Conservation (phyloP, 169 alveolate species). For the Eimeria maxima region DNA sequence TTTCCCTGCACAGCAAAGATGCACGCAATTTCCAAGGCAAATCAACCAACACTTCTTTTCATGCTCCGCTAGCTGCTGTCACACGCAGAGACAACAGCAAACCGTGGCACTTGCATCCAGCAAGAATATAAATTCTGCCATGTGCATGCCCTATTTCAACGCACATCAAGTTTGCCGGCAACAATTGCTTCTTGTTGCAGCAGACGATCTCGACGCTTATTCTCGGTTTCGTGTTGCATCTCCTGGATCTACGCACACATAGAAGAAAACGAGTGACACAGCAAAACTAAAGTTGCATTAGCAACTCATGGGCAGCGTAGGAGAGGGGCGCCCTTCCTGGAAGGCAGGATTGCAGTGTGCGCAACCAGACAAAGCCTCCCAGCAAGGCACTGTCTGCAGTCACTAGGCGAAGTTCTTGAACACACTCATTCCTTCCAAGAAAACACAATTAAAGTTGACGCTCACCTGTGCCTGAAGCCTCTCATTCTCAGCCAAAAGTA, state of each 20-base stretch:
- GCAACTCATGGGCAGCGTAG: neutral
- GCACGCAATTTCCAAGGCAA: neutral
- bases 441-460: neutral
- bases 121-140: neutral
- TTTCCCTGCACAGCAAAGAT: conserved; percentile 30
- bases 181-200: conserved; percentile 52
- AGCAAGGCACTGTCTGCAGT: neutral
- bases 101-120: neutral
- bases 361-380: neutral
- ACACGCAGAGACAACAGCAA: neutral
- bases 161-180: conserved; percentile 7
- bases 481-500: conserved; percentile 87
- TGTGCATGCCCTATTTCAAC: neutral
- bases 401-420: too few relatives aligned
- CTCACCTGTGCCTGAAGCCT: conserved; percentile 86
- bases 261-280: neutral
- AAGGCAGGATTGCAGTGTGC: too few relatives aligned
- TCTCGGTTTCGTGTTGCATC: conserved; percentile 33
- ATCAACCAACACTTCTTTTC: neutral
- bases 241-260: conserved; percentile 46
- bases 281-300: neutral
- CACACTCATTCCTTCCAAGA: neutral
- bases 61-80: neutral
- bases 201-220: conserved; percentile 41
- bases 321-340: neutral